Evolutionary conservation across 345 rosid species (phyloP).

Genomic region (thale cress (Arabidopsis thaliana)): TAIR10.1 NC_003076.8:23493001-23493500

Average conservation of each 20-base stretch:
- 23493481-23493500: constrained; percentile 52
- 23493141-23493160: constrained; percentile 29
- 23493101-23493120: constrained; percentile 28
- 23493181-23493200: constrained; percentile 37
- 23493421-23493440: constrained; percentile 56
- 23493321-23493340: constrained; percentile 82
- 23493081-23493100: constrained; percentile 46
- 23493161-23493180: constrained; percentile 20
- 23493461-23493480: constrained; percentile 49
- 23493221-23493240: constrained; percentile 52
- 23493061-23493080: constrained; percentile 36
- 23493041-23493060: constrained; percentile 29
- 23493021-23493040: constrained; percentile 33
- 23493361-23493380: constrained; percentile 81
- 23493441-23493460: constrained; percentile 51
- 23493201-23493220: constrained; percentile 64
- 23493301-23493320: constrained; percentile 83
- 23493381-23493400: constrained; percentile 59
- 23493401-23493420: constrained; percentile 62
- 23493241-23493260: constrained; percentile 47
- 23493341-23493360: constrained; percentile 95
- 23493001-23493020: constrained; percentile 73
- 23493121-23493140: constrained; percentile 12
- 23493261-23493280: constrained; percentile 59
- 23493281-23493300: constrained; percentile 63